Evolutionary conservation across 83 land plant species (phyloP), one percentile per base, ranked within the genome.

Genomic region (Thuja plicata): DNA sequence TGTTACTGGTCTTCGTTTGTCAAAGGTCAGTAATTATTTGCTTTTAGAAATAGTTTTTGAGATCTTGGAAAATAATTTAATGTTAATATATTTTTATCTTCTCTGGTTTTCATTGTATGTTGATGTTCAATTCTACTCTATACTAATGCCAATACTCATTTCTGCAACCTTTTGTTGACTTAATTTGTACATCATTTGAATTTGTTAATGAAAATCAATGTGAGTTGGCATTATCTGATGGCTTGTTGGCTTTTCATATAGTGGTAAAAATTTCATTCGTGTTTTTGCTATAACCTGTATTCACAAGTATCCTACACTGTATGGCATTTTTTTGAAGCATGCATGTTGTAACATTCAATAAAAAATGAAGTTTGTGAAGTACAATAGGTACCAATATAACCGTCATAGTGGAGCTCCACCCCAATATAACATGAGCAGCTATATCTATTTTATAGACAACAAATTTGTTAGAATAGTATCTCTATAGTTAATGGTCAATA

Each of bases 1-100:
- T 91, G 97, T 98, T 8, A 90, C 95, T 30, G 99, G 99, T 83
- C 88, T 98, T 86, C 93, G 92, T 38, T 91, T 97, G 90, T 93
- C 99, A 17, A 98, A 93, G 96, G 99, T 97, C n/a, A 54, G 50
- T 54, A 10, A 38, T 79, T 50, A 15, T 77, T 87, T 50, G 5
- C 34, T 84, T 87, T n/a, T 16, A 54, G 15, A 43, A 6, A 43
- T 85, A 19, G 8, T 16, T 52, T 32, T 11, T n/a, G 54, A 27
- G 21, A 46, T 3, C 6, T 83, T 82, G 8, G 13, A 83, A 83
- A 83, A 83, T 38, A 83, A 43, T 27, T 2, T 9, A 45, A 16
- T n/a, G 5, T n/a, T 43, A 83, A 46, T 17, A 83, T 83, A 9
- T 13, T 83, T 45, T 83, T 48, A 83, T 41, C 48, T 38, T 35